phyloP scores from a whole-genome alignment of 805 yeast genomes.

The Saccharomycopsis babjevae region DNA sequence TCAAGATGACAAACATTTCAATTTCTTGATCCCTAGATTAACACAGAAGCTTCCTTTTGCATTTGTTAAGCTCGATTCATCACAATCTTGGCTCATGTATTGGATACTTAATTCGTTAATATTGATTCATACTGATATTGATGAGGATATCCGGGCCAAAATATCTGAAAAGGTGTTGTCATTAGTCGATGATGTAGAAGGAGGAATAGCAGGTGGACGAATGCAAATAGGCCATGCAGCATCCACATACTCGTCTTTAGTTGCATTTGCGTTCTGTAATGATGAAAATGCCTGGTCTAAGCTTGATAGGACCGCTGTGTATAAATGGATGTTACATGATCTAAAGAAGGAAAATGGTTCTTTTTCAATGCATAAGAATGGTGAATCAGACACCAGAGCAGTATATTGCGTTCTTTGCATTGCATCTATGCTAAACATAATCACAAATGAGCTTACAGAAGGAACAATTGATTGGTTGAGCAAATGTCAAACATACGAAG shows the following conservation, averaged over 20 bases:
- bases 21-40: conserved; percentile 27
- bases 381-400: conserved; percentile 81
- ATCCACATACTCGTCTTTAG: conserved; percentile 67
- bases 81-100: conserved; percentile 84
- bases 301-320: conserved; percentile 32
- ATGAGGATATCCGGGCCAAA: conserved; percentile 22
- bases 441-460: conserved; percentile 47
- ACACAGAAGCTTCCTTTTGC: conserved; percentile 37
- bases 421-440: conserved; percentile 53
- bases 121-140: conserved; percentile 28
- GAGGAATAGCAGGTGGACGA: conserved; percentile 82
- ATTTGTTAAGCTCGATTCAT: conserved; percentile 62
- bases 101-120: conserved; percentile 61
- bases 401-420: conserved; percentile 76
- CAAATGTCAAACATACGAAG: conserved; percentile 82
- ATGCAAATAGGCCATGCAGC: conserved; percentile 82
- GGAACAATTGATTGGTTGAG: conserved; percentile 51
- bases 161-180: conserved; percentile 26
- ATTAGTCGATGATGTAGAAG: conserved; percentile 28
- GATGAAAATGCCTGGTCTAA: conserved; percentile 23
- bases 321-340: conserved; percentile 48
- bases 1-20: conserved; percentile 18
- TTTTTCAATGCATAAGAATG: conserved; percentile 61
- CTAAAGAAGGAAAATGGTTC: conserved; percentile 67
- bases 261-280: conserved; percentile 47